These are phyloP conservation scores for Fusarium nelsonii DNA, from an alignment of 2,329 filamentous ascomycete species.

Conservation along the genomic window DNA sequence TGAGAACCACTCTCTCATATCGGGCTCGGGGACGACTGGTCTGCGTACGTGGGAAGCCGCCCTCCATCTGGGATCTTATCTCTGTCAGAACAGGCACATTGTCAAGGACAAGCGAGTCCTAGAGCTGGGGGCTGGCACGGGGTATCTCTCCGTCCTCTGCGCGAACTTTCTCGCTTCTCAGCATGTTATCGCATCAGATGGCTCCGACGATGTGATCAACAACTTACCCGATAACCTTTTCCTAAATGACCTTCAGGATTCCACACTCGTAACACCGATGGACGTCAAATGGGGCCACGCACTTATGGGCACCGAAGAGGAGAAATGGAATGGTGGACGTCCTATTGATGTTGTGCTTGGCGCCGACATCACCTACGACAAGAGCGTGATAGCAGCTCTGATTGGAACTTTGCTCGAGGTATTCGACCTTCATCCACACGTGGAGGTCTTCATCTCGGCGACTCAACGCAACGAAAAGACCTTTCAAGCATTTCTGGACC, in stretches of 20 bases:
- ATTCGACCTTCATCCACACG: conserved; percentile 66
- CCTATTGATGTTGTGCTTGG: conserved; percentile 75
- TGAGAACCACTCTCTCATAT: conserved; percentile 76
- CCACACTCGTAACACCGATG: conserved; percentile 60
- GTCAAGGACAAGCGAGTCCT: conserved; percentile 70
- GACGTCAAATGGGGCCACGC: conserved; percentile 75
- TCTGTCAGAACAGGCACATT: conserved; percentile 62
- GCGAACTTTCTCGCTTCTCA: conserved; percentile 72
- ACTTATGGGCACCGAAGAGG: conserved; percentile 68
- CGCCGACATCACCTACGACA: conserved; percentile 84
- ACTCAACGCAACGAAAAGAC: conserved; percentile 79
- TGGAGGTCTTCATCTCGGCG: conserved; percentile 75
- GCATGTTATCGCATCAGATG: conserved; percentile 77
- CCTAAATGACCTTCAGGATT: conserved; percentile 72
- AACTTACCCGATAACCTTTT: conserved; percentile 75
- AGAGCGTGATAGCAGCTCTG: conserved; percentile 70
- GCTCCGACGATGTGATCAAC: conserved; percentile 78
- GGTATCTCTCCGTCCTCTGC: conserved; percentile 79
- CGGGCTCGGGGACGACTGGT: conserved; percentile 79
- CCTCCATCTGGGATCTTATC: conserved; percentile 77
- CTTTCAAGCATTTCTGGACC: conserved; percentile 71
- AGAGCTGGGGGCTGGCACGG: conserved; percentile 82
- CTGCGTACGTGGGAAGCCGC: conserved; percentile 86
- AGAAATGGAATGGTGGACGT: conserved; percentile 61
- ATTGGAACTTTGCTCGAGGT: conserved; percentile 74